Base-by-base conservation (phyloP, 2,329 filamentous ascomycete genomes). In the Cladosporium oxysporum region DNA sequence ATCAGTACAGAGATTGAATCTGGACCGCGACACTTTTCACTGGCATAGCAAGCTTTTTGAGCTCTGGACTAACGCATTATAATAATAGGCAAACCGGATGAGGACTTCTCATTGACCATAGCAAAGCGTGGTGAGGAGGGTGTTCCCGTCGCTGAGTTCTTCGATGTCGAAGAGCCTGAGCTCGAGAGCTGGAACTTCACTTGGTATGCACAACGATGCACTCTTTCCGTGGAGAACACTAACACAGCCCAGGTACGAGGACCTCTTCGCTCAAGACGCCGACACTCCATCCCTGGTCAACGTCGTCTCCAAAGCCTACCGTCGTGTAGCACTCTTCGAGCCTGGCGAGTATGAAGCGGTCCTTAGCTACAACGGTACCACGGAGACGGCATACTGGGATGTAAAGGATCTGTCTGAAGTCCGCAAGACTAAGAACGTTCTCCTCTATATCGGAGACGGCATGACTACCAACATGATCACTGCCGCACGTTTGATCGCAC, bases 381-480 rank as follows among this genome's bases (percentile, higher is more conserved):
- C 83, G 67, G 95, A 91, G 5, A 86, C 84, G 62, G 91, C 91
- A 23, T 87, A 87, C 71, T 96, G 91, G 92, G 80, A 86, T 23
- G 92, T 96, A 49, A 88, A 91, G 41, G 87, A 91, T 58, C 79
- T 93, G 33, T 83, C 86, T 41, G 84, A 87, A 65, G 83, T 87
- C 76, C 88, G 90, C 79, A 91, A 87, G 81, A 89, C 91, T 47
- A 95, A 93, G 85, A 95, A 95, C 71, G 87, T 95, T 70, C 87
- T 95, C 71, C 84, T 95, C 69, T 96, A 95, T 79, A 91, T 96
- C 69, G 92, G 92, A 76, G 85, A 87, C 65, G 86, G 84, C 33
- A 85, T 86, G 84, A 86, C 84, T 3, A 92, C 90, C 53, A 91
- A 91, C 79, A 74, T 74, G 73, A 75, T 75, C 65, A 74, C 72